These are phyloP conservation scores for Saccharomycopsis selenospora DNA, from an alignment of 805 yeast species.

Conservation along the genomic window DNA sequence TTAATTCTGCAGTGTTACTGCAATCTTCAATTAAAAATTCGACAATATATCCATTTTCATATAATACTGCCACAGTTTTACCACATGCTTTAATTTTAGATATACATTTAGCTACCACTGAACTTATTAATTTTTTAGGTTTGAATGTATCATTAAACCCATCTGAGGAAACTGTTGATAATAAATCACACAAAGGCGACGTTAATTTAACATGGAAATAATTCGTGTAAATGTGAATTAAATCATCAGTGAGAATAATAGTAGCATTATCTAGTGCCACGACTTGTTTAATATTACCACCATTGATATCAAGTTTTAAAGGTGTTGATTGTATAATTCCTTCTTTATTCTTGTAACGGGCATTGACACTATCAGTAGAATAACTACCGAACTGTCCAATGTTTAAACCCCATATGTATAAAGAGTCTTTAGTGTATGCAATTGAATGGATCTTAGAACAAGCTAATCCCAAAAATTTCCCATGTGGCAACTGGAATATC, in stretches of 20 bases:
- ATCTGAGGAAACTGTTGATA: slow-evolving; percentile 7
- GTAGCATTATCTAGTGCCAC: slow-evolving; percentile 66
- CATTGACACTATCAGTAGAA: slow-evolving; percentile 7
- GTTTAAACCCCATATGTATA: slow-evolving; percentile 72
- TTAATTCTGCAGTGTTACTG: slow-evolving; percentile 31
- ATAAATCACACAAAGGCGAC: slow-evolving; percentile 25
- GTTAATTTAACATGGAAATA: slow-evolving; percentile 47
- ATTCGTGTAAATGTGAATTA: slow-evolving; percentile 54
- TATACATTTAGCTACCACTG: slow-evolving; percentile 35
- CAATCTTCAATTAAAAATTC: slow-evolving; percentile 29
- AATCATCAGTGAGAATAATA: slow-evolving; percentile 52
- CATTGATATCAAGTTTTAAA: slow-evolving; percentile 35
- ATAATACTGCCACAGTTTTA: slow-evolving; percentile 40
- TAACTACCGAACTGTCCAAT: slow-evolving; percentile 72
- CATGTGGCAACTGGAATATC: slow-evolving; percentile 33
- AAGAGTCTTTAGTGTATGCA: slow-evolving; percentile 42
- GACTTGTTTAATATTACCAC: slow-evolving; percentile 45
- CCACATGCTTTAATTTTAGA: slow-evolving; percentile 33
- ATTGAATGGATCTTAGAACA: slow-evolving; percentile 68
- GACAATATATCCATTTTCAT: slow-evolving; percentile 55
- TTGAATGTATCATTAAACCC: slow-evolving; percentile 40
- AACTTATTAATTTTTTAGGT: slow-evolving; percentile 43
- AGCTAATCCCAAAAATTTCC: slow-evolving; percentile 37
- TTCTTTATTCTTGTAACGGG: slow-evolving; percentile 27
- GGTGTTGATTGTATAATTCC: slow-evolving; percentile 37